Conservation (phyloP, 148 eudicot species). For the Tetragonia tetragonoides region DNA sequence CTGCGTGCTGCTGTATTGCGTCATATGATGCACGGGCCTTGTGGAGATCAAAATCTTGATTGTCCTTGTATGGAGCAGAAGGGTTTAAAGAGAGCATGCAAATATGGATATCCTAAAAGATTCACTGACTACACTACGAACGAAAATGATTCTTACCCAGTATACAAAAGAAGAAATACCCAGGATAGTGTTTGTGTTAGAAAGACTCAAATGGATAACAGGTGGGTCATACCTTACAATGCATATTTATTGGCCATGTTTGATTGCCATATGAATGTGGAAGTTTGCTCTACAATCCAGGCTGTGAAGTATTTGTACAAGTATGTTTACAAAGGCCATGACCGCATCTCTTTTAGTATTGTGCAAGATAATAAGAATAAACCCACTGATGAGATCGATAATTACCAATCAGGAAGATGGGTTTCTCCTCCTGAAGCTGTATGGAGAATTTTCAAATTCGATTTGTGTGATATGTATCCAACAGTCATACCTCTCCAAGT, state of each 20-base stretch:
- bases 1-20: background rate
- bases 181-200: background rate
- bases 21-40: slow-evolving; percentile 1
- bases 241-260: slow-evolving; percentile 17
- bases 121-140: background rate
- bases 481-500: too few relatives aligned
- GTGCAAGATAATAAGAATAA: background rate
- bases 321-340: slow-evolving; percentile 31
- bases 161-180: slow-evolving; percentile 23
- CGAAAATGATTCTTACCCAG: slow-evolving; percentile 22
- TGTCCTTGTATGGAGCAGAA: background rate
- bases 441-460: slow-evolving; percentile 7
- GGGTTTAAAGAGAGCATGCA: background rate
- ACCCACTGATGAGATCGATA: slow-evolving; percentile 3
- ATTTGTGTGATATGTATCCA: background rate
- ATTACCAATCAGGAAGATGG: slow-evolving; percentile 18
- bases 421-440: slow-evolving; percentile 15
- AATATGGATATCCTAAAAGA: background rate
- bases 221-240: slow-evolving; percentile 34
- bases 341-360: background rate
- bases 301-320: slow-evolving; percentile 34
- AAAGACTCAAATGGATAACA: background rate
- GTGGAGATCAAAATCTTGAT: background rate
- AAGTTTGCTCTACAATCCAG: slow-evolving; percentile 22
- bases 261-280: slow-evolving; percentile 31